Evolutionary conservation across 2,329 filamentous ascomycete genomes (phyloP), one percentile per base, ranked within the genome.

Genomic region (Calonectria pauciramosa): DNA sequence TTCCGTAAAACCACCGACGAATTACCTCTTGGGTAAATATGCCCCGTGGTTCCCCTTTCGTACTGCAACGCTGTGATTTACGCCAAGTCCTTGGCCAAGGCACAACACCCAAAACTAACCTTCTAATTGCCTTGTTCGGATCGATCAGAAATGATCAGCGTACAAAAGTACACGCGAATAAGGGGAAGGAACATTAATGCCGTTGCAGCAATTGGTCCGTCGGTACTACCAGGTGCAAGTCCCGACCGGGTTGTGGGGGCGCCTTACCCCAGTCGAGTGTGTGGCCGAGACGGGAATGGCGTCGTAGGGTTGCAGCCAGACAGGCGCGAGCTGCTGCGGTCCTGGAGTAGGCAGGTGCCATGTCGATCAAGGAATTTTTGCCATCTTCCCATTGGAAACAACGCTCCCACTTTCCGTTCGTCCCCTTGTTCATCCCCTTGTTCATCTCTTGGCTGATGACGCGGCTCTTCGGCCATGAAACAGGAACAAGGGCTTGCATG

Each of bases 121-220:
- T 47, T 65, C 26, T 18, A 32, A 41, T 63, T 63, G 56, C 56
- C 34, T 63, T 38, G 23, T 63, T 38, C 10, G 56, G 38, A 65
- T 65, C 41, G 41, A 65, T 20, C 34, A 56, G 20, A 38, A 41
- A 41, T 18, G n/a, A 52, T 28, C 18, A 41, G 18, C 34, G 20
- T n/a, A 20, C 65, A 68, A 68, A 68, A 68, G 65, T 68, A 20
- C 65, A 68, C 34, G 30, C n/a, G 28, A 23, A 28, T 44, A 67
- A 52, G 64, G 32, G 44, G 20, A 30, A 68, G 65, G 65, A 68
- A 68, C 47, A 68, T 51, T 68, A 68, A 68, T 68, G 49, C 65
- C 28, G 65, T 38, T 30, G 49, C n/a, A 44, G 14, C 11, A 41
- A 68, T 68, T 68, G 65, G 65, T 38, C 49, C 52, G 32, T 23